phyloP scores from a whole-genome alignment of 495 filamentous ascomycete genomes.

The Penicillium robsamsonii region DNA sequence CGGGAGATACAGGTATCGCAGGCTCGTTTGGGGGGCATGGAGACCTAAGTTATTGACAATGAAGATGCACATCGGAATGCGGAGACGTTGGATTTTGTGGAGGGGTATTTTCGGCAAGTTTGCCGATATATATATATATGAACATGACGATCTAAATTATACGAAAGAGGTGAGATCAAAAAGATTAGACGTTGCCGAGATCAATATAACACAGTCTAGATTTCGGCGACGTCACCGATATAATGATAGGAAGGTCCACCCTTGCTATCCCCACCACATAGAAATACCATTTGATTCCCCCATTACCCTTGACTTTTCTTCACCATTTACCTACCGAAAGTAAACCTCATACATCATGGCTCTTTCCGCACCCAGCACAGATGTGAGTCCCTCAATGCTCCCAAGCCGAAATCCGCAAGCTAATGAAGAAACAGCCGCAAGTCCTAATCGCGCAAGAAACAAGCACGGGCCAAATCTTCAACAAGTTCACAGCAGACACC shows the following conservation, averaged over 20 bases:
- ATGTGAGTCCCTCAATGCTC: slow-evolving; percentile 26
- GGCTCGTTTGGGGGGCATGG: slow-evolving; percentile 32
- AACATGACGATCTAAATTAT: not conserved
- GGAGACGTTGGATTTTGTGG: slow-evolving; percentile 1
- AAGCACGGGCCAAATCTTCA: slow-evolving; percentile 51
- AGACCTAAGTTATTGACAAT: not conserved
- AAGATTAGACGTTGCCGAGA: too few species aligned
- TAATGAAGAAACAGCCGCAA: slow-evolving; percentile 37
- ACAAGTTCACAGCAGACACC: slow-evolving; percentile 61
- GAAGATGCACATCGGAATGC: slow-evolving; percentile 3
- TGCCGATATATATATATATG: not conserved
- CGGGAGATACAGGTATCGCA: slow-evolving; percentile 34
- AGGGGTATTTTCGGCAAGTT: not conserved
- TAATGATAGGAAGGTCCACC: slow-evolving; percentile 19
- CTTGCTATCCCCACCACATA: slow-evolving; percentile 1
- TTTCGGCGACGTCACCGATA: not conserved
- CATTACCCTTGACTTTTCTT: not conserved
- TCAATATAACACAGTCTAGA: not conserved
- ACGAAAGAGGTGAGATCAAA: not conserved
- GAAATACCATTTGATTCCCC: not conserved
- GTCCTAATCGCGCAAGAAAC: slow-evolving; percentile 52
- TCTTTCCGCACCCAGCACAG: slow-evolving; percentile 38
- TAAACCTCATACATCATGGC: slow-evolving; percentile 22
- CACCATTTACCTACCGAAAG: not conserved
- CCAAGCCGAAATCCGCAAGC: not conserved